Base-by-base conservation (phyloP, 768 basidiomycete species). In the Podaxis sp. region DNA sequence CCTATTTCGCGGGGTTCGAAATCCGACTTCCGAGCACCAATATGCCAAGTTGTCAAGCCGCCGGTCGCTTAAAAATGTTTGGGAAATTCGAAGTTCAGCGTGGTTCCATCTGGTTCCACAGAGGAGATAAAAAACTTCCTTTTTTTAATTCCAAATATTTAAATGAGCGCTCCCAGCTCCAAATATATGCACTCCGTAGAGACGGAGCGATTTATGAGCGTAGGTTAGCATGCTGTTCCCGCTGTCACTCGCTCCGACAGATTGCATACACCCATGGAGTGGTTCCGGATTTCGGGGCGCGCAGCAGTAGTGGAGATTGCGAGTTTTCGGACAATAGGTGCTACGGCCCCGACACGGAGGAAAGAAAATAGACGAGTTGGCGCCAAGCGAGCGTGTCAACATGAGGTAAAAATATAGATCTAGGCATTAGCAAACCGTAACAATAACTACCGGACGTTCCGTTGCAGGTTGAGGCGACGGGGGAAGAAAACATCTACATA, bases 331-430 rank as follows among this genome's bases (percentile, higher is more conserved):
- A 59, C 49, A 4, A 26, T 19, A 39, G 11, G 17, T 42, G 26
- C 57, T 59, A 26, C 52, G 52, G 33, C 38, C 52, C 61, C 61
- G 61, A 62, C 53, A 62, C 61, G 61, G 61, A 62, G 61, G 33
- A 11, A 46, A 60, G 30, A 24, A 19, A 49, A 44, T n/a, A 51
- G 28, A 46, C 38, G 53, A 22, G 52, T n/a, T 4, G 48, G 28
- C 7, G 46, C 28, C n/a, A 46, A 46, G 30, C 44, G 28, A 15
- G 57, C 46, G 44, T 39, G 46, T 56, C 38, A 48, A 28, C 33
- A 48, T 48, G 42, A 5, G 19, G 26, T 33, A 59, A 59, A 51
- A 19, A 52, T 28, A 51, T 24, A 51, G 24, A 51, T 51, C 22
- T 28, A 28, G 58, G 17, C 26, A 53, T 33, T n/a, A 53, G 24